phyloP scores from a whole-genome alignment of 73 alveolate genomes.

The Paramecium octaurelia region DNA sequence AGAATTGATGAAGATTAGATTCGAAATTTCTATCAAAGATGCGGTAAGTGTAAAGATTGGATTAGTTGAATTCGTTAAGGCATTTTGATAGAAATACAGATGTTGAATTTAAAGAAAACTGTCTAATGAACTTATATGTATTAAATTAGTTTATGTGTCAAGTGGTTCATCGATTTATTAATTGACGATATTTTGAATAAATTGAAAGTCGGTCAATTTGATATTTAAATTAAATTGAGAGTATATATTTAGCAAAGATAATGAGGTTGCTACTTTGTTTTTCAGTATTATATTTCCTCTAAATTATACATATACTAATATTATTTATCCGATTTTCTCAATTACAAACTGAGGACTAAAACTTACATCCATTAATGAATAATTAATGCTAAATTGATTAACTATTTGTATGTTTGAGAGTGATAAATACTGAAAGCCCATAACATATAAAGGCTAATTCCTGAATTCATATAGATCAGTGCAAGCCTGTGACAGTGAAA shows the following conservation, averaged over 20 bases:
- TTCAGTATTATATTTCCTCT: not conserved
- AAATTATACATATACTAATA: not conserved
- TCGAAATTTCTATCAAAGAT: not conserved
- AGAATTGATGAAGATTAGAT: not conserved
- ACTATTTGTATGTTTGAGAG: not conserved
- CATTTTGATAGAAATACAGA: not conserved
- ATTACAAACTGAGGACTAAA: not conserved
- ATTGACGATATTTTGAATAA: not conserved
- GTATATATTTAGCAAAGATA: not conserved
- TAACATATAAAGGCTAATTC: not conserved
- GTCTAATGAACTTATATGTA: not conserved
- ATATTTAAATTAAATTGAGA: not conserved
- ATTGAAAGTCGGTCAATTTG: not conserved
- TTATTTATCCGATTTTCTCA: not conserved
- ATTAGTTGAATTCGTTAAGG: not conserved
- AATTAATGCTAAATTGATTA: not conserved
- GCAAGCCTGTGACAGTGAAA: not conserved
- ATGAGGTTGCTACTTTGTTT: not conserved
- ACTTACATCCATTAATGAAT: not conserved
- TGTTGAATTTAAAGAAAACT: not conserved
- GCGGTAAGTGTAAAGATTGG: not conserved
- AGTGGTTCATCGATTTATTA: not conserved
- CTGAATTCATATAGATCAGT: not conserved
- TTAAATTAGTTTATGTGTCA: not conserved
- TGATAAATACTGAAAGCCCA: not conserved